Conservation (phyloP, 1,284 basidiomycete genomes). For the Afroboletus lepidellus region DNA sequence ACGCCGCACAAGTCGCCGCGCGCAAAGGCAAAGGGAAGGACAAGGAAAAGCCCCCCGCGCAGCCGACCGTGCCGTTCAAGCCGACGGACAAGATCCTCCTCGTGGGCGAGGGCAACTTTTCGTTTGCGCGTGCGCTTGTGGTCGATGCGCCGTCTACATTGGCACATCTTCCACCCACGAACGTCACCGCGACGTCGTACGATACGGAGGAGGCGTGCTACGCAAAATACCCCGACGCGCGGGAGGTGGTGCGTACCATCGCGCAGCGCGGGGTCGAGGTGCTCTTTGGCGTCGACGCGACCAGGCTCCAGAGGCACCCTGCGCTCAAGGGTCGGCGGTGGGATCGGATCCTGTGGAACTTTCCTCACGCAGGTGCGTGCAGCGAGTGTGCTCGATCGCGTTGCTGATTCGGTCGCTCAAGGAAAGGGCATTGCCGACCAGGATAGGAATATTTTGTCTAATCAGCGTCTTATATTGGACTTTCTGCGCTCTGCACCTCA, state of each 20-base stretch:
- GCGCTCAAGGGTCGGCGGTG: constrained; percentile 58
- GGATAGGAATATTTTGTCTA: constrained; percentile 89
- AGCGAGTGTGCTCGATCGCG: background rate
- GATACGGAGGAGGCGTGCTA: constrained; percentile 80
- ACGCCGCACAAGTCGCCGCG: constrained; percentile 51
- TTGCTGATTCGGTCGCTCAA: constrained; percentile 32
- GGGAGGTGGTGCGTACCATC: constrained; percentile 58
- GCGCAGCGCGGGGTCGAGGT: constrained; percentile 66
- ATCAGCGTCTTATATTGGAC: constrained; percentile 85
- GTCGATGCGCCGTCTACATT: constrained; percentile 49
- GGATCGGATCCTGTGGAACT: constrained; percentile 92
- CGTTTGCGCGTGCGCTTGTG: constrained; percentile 81
- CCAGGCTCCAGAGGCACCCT: constrained; percentile 62
- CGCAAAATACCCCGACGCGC: constrained; percentile 83
- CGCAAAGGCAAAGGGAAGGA: constrained; percentile 34
- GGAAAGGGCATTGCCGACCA: constrained; percentile 94
- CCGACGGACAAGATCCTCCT: constrained; percentile 80
- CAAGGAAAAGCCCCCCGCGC: constrained; percentile 28
- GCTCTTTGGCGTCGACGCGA: constrained; percentile 85
- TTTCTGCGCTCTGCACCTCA: constrained; percentile 78
- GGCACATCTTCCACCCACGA: constrained; percentile 57
- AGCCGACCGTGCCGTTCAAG: constrained; percentile 68
- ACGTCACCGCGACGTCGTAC: constrained; percentile 85
- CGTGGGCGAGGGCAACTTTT: constrained; percentile 96
- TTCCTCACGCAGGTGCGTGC: constrained; percentile 85